These are phyloP conservation scores for Limnanthes douglasii DNA, from an alignment of 345 rosid species.

Conservation along the genomic window DNA sequence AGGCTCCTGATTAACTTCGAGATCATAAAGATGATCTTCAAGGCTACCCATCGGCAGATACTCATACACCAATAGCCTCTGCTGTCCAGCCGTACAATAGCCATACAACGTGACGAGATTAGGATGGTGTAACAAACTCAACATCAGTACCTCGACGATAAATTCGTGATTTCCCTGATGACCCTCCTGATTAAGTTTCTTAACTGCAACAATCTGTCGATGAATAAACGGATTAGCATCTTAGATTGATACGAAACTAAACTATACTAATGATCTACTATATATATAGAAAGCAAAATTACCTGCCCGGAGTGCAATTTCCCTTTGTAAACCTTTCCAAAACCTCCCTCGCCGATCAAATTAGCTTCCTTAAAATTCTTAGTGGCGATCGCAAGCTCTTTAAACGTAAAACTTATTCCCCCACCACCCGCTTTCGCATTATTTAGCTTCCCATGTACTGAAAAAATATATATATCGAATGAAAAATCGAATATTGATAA, in stretches of 20 bases:
- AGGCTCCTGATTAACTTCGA: conserved; percentile 32
- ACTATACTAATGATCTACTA: neutral
- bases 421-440: conserved; percentile 23
- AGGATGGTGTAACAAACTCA: conserved; percentile 75
- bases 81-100: conserved; percentile 91
- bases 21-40: conserved; percentile 87
- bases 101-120: conserved; percentile 87
- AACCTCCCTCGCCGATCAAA: conserved; percentile 94
- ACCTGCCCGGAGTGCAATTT: conserved; percentile 67
- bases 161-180: conserved; percentile 87
- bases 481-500: neutral
- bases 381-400: conserved; percentile 63
- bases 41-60: conserved; percentile 92
- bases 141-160: conserved; percentile 93
- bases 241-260: neutral
- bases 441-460: conserved; percentile 23
- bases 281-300: conserved; percentile 7
- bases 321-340: conserved; percentile 89
- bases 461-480: neutral
- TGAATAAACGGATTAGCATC: conserved; percentile 3
- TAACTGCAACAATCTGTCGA: conserved; percentile 80
- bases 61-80: conserved; percentile 87
- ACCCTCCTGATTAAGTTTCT: conserved; percentile 81
- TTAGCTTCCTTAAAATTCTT: conserved; percentile 57
- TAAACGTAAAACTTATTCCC: conserved; percentile 75